phyloP scores from a whole-genome alignment of 805 yeast species.

The Yarrowia phangngaensis region DNA sequence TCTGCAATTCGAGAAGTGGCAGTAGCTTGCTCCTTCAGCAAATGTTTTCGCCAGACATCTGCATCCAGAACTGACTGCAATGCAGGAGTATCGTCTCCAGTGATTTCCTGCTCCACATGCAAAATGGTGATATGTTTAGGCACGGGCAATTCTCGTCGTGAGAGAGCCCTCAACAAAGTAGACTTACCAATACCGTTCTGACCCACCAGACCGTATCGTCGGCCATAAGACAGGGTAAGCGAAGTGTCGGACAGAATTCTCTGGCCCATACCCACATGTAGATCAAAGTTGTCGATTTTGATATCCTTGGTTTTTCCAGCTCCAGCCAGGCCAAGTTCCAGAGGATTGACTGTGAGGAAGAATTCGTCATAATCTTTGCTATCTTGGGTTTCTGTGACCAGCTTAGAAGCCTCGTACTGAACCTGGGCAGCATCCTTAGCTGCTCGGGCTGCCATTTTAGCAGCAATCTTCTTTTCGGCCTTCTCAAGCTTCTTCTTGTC shows the following conservation, averaged over 20 bases:
- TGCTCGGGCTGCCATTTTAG: constrained; percentile 85
- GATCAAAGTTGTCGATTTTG: constrained; percentile 85
- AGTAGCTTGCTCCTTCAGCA: constrained; percentile 64
- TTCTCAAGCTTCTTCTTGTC: constrained; percentile 95
- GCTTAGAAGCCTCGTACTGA: constrained; percentile 72
- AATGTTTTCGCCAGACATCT: constrained; percentile 96
- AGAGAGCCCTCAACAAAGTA: constrained; percentile 81
- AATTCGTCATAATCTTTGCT: constrained; percentile 87
- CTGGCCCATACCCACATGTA: constrained; percentile 93
- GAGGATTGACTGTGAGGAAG: constrained; percentile 91
- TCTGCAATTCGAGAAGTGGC: constrained; percentile 66
- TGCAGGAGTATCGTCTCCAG: constrained; percentile 89
- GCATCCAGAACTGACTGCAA: constrained; percentile 97
- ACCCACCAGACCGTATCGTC: constrained; percentile 95
- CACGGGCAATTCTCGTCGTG: constrained; percentile 88
- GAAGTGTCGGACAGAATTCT: constrained; percentile 87
- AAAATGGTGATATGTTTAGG: constrained; percentile 94
- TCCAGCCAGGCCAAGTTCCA: constrained; percentile 59
- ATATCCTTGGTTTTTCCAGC: constrained; percentile 93
- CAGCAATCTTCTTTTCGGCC: constrained; percentile 95
- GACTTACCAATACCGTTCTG: constrained; percentile 99
- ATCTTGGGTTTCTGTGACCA: constrained; percentile 54
- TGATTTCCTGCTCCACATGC: constrained; percentile 95
- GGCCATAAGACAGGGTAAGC: constrained; percentile 83
- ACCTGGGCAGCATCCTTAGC: constrained; percentile 40